phyloP scores from a whole-genome alignment of 129 eudicot genomes.

The Flaveria bidentis region DNA sequence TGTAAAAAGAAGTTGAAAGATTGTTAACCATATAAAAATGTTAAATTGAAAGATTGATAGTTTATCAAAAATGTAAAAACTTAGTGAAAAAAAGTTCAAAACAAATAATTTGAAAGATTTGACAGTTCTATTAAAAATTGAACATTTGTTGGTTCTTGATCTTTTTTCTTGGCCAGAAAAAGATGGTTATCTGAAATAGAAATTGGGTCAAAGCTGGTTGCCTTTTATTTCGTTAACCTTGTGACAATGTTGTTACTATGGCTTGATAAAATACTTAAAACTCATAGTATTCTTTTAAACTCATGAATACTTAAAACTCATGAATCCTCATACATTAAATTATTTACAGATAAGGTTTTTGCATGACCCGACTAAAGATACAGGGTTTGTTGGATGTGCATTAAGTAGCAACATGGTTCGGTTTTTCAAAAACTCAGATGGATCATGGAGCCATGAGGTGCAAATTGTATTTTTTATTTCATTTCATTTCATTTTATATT shows the following conservation, averaged over 20 bases:
- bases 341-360: conserved; percentile 77
- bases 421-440: conserved; percentile 78
- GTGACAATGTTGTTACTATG: not conserved
- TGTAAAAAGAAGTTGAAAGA: too few species aligned
- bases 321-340: not conserved
- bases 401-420: conserved; percentile 90
- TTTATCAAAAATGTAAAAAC: not conserved
- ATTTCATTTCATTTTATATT: not conserved
- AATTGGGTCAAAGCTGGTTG: not conserved
- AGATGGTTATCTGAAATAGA: not conserved
- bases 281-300: too few species aligned
- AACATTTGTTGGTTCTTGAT: not conserved
- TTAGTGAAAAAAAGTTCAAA: not conserved
- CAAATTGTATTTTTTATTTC: not conserved
- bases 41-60: not conserved
- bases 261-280: not conserved
- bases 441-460: conserved; percentile 90
- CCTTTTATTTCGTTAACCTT: not conserved
- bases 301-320: not conserved
- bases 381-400: conserved; percentile 93
- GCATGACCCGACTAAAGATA: conserved; percentile 89
- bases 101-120: not conserved
- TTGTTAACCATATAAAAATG: too few species aligned
- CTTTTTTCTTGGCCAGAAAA: not conserved
- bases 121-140: not conserved